Conservation (phyloP, 257 asterid species). For the Linaria vulgaris region DNA sequence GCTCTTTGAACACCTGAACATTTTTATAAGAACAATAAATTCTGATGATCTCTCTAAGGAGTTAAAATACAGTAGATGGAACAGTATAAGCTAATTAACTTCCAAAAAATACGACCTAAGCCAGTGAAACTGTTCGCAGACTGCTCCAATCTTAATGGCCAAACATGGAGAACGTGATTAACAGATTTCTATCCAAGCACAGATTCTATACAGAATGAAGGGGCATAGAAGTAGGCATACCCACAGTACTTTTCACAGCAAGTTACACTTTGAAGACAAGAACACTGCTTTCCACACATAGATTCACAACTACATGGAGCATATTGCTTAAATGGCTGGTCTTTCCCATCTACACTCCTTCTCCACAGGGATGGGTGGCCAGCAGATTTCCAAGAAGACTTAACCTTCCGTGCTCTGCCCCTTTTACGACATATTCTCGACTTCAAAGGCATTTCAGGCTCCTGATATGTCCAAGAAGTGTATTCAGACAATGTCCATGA, state of each 20-base stretch:
- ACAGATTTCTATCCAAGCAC: background rate
- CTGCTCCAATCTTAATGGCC: too few relatives aligned
- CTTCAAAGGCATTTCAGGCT: constrained; percentile 54
- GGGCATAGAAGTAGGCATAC: constrained; percentile 36
- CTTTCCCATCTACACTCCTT: constrained; percentile 86
- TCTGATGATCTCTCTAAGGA: background rate
- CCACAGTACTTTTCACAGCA: constrained; percentile 92
- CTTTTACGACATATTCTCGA: constrained; percentile 84
- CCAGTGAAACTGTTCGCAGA: too few relatives aligned
- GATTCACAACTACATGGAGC: constrained; percentile 80
- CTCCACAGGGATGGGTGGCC: constrained; percentile 99
- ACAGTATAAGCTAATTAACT: background rate
- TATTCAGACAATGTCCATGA: background rate
- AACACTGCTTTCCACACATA: constrained; percentile 84
- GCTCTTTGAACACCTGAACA: constrained; percentile 85
- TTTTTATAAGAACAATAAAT: constrained; percentile 5
- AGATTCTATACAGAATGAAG: background rate
- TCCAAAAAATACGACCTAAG: too few relatives aligned
- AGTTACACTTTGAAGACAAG: constrained; percentile 76
- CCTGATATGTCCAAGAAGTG: constrained; percentile 41
- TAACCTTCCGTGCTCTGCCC: constrained; percentile 87
- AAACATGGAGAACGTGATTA: too few relatives aligned
- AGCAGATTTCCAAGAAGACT: constrained; percentile 91
- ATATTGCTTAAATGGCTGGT: constrained; percentile 65
- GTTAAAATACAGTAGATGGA: constrained; percentile 18